Conservation (phyloP, 1,284 basidiomycete species). For the Ustilago xerochloae region DNA sequence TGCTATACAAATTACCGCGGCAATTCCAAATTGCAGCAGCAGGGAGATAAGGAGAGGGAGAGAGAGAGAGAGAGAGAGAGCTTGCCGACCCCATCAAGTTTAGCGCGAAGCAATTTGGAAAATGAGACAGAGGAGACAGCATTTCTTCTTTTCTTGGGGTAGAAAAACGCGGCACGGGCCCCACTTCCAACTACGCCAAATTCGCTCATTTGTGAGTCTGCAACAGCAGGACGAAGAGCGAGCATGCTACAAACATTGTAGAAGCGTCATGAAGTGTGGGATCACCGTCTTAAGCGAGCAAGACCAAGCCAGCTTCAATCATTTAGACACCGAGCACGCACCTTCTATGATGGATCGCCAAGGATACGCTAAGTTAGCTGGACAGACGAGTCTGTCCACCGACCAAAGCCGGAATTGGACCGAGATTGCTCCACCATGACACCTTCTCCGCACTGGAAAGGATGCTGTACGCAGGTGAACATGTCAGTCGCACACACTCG, state of each 20-base stretch:
- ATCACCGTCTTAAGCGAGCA: no score
- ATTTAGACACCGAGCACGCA: no score
- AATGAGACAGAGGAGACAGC: background rate
- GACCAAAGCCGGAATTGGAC: background rate
- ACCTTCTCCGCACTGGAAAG: background rate
- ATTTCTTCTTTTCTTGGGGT: slow-evolving; percentile 20
- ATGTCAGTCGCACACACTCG: no score
- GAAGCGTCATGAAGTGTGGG: no score
- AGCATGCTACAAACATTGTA: no score
- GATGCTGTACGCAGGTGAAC: no score
- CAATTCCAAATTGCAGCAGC: background rate
- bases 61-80: no score
- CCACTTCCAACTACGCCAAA: background rate
- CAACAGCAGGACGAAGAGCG: no score
- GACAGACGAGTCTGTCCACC: background rate
- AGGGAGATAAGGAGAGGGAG: no score
- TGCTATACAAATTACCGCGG: background rate
- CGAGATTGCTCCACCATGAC: slow-evolving; percentile 5
- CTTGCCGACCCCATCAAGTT: background rate
- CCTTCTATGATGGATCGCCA: no score
- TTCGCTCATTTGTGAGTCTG: background rate
- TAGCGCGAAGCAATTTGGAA: background rate
- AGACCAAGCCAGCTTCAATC: no score
- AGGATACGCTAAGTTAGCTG: background rate
- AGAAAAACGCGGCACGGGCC: background rate